Evolutionary conservation across 202 grass and related monocot species (phyloP).

Genomic region (Schoenoplectus triqueter): DNA sequence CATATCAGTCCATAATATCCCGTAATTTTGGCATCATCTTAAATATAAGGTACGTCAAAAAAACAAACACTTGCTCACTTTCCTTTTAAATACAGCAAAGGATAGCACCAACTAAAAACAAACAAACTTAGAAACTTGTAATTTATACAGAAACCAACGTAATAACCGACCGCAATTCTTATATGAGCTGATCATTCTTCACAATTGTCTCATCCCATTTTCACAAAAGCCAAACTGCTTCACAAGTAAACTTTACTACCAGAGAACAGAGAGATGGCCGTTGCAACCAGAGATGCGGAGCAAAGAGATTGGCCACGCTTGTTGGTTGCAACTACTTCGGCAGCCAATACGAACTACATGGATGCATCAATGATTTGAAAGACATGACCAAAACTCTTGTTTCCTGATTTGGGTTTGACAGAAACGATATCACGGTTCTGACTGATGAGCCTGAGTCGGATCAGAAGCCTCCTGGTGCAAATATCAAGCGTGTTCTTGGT

Average conservation of each 20-base stretch:
- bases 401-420: constrained; percentile 54
- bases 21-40: not conserved
- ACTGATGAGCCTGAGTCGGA: constrained; percentile 45
- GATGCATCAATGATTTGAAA: constrained; percentile 87
- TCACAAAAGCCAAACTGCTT: constrained; percentile 19
- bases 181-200: constrained; percentile 18
- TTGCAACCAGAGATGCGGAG: not conserved
- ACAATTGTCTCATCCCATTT: not conserved
- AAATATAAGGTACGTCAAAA: not conserved
- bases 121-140: not conserved
- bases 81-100: constrained; percentile 18
- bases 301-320: constrained; percentile 55
- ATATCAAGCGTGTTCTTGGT: constrained; percentile 57
- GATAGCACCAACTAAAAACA: not conserved
- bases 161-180: not conserved
- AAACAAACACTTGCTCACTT: not conserved
- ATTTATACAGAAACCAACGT: not conserved
- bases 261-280: constrained; percentile 11
- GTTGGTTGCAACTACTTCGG: constrained; percentile 78
- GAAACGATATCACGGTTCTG: constrained; percentile 52
- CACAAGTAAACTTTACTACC: constrained; percentile 7
- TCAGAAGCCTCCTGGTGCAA: constrained; percentile 58
- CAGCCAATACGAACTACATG: constrained; percentile 48
- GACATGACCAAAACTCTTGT: constrained; percentile 57
- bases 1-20: no score